These are phyloP conservation scores for Hemerocallis citrina DNA, from an alignment of 106 monocot species.

Conservation along the genomic window DNA sequence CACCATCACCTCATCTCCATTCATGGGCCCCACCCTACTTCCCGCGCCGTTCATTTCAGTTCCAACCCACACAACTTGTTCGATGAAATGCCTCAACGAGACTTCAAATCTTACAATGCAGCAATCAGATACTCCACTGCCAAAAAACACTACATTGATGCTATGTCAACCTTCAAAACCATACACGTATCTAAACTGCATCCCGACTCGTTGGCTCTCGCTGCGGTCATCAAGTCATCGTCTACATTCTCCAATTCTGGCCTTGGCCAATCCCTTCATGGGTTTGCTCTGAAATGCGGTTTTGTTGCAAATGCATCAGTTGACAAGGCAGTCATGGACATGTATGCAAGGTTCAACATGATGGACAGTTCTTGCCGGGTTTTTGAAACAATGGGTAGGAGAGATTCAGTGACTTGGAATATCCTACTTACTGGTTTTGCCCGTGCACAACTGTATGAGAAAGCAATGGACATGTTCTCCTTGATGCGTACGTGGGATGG, in stretches of 20 bases:
- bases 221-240: constrained; percentile 39
- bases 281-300: constrained; percentile 23
- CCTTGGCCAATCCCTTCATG: constrained; percentile 36
- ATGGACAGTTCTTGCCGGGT: constrained; percentile 25
- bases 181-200: constrained; percentile 3
- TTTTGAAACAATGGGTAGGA: constrained; percentile 21
- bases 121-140: constrained; percentile 11
- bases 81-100: constrained; percentile 22
- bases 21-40: too few species aligned
- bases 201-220: constrained; percentile 34
- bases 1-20: too few species aligned
- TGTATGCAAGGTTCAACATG: constrained; percentile 32
- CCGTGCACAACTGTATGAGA: constrained; percentile 9
- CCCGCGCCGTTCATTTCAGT: too few species aligned
- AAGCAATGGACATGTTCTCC: constrained; percentile 22
- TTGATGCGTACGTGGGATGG: constrained; percentile 24
- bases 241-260: not conserved
- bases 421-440: constrained; percentile 45
- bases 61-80: constrained; percentile 11
- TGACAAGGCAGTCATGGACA: constrained; percentile 49
- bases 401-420: constrained; percentile 57
- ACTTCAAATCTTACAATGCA: constrained; percentile 15
- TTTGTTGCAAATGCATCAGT: constrained; percentile 1
- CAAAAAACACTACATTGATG: constrained; percentile 1
- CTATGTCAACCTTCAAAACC: constrained; percentile 15